These are phyloP conservation scores for Monosporascus sp. DNA, from an alignment of 2,329 filamentous ascomycete species.

Conservation along the genomic window DNA sequence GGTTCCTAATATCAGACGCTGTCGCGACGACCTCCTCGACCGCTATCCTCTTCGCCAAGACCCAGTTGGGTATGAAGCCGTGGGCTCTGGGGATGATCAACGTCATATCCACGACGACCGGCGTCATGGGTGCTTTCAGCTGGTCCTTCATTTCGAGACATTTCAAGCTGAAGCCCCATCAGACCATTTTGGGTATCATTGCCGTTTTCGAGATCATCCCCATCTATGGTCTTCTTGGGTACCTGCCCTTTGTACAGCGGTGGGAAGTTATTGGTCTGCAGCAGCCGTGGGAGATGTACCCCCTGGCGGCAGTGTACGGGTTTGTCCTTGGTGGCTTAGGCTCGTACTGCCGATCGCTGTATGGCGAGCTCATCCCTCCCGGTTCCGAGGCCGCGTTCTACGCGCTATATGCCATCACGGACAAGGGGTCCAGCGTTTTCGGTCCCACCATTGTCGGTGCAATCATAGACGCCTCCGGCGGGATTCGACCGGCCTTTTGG, in stretches of 20 bases:
- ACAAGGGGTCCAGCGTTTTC: constrained; percentile 92
- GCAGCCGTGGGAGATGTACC: constrained; percentile 95
- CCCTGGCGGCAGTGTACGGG: constrained; percentile 83
- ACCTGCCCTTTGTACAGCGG: constrained; percentile 70
- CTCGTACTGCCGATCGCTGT: constrained; percentile 87
- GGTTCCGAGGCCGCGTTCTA: constrained; percentile 96
- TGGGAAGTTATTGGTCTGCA: constrained; percentile 82
- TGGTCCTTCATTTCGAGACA: constrained; percentile 76
- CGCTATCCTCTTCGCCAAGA: constrained; percentile 93
- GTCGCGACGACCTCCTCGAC: constrained; percentile 94
- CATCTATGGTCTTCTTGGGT: constrained; percentile 83
- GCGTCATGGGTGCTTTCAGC: constrained; percentile 81
- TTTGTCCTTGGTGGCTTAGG: constrained; percentile 90
- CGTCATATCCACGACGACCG: constrained; percentile 80
- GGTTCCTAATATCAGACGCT: constrained; percentile 92
- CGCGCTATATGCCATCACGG: constrained; percentile 92
- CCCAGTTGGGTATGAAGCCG: constrained; percentile 81
- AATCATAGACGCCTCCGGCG: constrained; percentile 80
- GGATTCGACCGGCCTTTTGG: constrained; percentile 84
- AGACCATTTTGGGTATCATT: constrained; percentile 91
- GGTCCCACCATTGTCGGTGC: constrained; percentile 89
- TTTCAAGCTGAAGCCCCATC: constrained; percentile 68
- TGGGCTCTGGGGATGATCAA: constrained; percentile 89
- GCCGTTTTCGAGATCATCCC: constrained; percentile 88
- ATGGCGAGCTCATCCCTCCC: constrained; percentile 87